Conservation (phyloP, 345 rosid species). For the Arabidopsis arenosa region DNA sequence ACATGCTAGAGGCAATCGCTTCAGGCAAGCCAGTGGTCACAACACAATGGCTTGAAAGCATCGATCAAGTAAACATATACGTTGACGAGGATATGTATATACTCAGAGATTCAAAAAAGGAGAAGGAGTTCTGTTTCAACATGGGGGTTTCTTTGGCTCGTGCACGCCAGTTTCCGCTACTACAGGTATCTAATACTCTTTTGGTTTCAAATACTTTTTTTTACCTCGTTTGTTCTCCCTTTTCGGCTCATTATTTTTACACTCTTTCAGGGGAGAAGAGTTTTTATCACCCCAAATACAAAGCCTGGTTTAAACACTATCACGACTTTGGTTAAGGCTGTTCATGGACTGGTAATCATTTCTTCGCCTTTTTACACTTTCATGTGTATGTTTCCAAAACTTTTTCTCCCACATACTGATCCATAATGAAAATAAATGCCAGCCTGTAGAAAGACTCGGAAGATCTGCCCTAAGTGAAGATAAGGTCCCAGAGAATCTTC, state of each 20-base stretch:
- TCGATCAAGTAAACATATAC: constrained; percentile 65
- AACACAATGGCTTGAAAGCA: constrained; percentile 79
- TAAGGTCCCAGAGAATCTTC: constrained; percentile 57
- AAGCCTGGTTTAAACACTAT: constrained; percentile 74
- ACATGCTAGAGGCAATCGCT: constrained; percentile 89
- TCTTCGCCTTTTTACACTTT: neutral
- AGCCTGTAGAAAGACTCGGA: constrained; percentile 82
- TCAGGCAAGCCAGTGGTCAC: constrained; percentile 84
- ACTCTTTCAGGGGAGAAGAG: constrained; percentile 65
- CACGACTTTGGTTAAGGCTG: constrained; percentile 65
- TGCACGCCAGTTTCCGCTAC: constrained; percentile 65
- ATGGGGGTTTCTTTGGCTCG: constrained; percentile 73
- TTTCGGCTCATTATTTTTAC: constrained; percentile 27
- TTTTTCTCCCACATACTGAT: constrained; percentile 34
- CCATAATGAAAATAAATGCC: constrained; percentile 34
- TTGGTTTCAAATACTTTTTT: constrained; percentile 15
- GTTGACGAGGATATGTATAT: constrained; percentile 71
- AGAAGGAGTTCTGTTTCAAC: constrained; percentile 79
- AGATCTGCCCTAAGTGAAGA: constrained; percentile 70
- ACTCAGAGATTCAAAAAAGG: constrained; percentile 73
- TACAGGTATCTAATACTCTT: constrained; percentile 50
- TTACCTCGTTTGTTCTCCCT: constrained; percentile 9
- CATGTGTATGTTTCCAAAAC: neutral
- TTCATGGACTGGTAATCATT: constrained; percentile 67
- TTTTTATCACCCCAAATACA: constrained; percentile 69